phyloP scores from a whole-genome alignment of 1,284 basidiomycete genomes.

The Neotropicomus parvogracilis region DNA sequence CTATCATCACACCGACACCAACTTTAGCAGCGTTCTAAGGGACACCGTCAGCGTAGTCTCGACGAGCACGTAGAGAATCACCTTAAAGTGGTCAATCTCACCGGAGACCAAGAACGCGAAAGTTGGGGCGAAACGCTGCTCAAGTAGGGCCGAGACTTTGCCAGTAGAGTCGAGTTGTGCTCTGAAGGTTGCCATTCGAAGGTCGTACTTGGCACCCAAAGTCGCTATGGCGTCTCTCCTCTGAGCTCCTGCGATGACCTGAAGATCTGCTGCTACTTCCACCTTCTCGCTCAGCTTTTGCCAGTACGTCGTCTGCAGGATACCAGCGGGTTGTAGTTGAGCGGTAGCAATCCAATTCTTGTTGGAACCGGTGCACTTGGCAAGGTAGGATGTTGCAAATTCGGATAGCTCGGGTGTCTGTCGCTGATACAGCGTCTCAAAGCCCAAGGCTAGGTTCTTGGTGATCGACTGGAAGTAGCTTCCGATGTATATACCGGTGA shows the following conservation, averaged over 20 bases:
- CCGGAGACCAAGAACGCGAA: slow-evolving; percentile 94
- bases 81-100: slow-evolving; percentile 98
- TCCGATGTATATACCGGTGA: slow-evolving; percentile 92
- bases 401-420: slow-evolving; percentile 75
- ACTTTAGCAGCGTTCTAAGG: slow-evolving; percentile 85
- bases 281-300: slow-evolving; percentile 94
- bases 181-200: slow-evolving; percentile 89
- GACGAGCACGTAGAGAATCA: slow-evolving; percentile 34
- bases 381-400: slow-evolving; percentile 79
- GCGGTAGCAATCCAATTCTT: slow-evolving; percentile 92
- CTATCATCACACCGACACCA: slow-evolving; percentile 95
- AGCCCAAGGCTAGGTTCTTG: slow-evolving; percentile 85
- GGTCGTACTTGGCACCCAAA: slow-evolving; percentile 94
- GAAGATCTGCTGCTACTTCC: slow-evolving; percentile 96
- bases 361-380: slow-evolving; percentile 75
- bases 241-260: slow-evolving; percentile 72
- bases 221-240: slow-evolving; percentile 92
- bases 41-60: slow-evolving; percentile 13
- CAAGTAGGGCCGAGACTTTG: slow-evolving; percentile 92
- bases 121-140: slow-evolving; percentile 93
- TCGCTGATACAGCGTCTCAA: slow-evolving; percentile 86
- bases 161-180: slow-evolving; percentile 91
- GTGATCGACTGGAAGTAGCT: slow-evolving; percentile 96
- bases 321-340: slow-evolving; percentile 83
- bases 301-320: slow-evolving; percentile 94